Evolutionary conservation across 2,329 filamentous ascomycete species (phyloP).

Genomic region (Biscogniauxia marginata): DNA sequence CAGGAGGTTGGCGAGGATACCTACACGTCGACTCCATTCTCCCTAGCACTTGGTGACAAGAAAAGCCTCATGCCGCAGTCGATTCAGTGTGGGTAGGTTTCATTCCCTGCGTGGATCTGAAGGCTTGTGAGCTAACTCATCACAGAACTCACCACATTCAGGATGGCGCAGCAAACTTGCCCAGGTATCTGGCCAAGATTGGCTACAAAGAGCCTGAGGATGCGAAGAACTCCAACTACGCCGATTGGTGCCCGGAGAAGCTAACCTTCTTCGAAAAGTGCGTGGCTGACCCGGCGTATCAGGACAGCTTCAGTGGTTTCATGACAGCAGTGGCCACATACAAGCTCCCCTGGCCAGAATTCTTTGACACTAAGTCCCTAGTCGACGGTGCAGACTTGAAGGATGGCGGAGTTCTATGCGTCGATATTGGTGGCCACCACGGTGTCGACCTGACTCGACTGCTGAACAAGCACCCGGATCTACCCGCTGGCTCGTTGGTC

Average conservation of each 20-base stretch:
- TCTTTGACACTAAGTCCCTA: conserved; percentile 25
- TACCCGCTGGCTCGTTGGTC: conserved; percentile 33
- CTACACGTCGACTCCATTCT: conserved; percentile 27
- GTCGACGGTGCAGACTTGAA: conserved; percentile 24
- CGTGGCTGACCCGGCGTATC: conserved; percentile 14
- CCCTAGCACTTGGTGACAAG: conserved; percentile 24
- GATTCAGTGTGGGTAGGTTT: conserved; percentile 19
- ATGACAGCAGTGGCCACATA: conserved; percentile 22
- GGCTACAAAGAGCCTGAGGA: conserved; percentile 24
- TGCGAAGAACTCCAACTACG: conserved; percentile 17
- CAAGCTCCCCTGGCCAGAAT: conserved; percentile 25
- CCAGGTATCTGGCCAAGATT: conserved; percentile 22
- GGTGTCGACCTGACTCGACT: conserved; percentile 38
- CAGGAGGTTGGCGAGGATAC: conserved; percentile 25
- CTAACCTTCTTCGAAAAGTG: conserved; percentile 25
- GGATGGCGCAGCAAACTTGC: conserved; percentile 11
- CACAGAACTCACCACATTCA: conserved; percentile 16
- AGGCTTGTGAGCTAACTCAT: neutral
- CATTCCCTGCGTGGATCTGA: neutral
- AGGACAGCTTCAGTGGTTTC: conserved; percentile 25
- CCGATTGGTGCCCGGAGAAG: conserved; percentile 16
- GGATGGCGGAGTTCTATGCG: conserved; percentile 32
- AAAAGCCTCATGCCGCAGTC: conserved; percentile 24
- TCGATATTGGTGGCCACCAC: conserved; percentile 42
- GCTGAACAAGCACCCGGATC: conserved; percentile 29